phyloP scores from a whole-genome alignment of 2,329 filamentous ascomycete species.

The Scleromitrula shiraiana region DNA sequence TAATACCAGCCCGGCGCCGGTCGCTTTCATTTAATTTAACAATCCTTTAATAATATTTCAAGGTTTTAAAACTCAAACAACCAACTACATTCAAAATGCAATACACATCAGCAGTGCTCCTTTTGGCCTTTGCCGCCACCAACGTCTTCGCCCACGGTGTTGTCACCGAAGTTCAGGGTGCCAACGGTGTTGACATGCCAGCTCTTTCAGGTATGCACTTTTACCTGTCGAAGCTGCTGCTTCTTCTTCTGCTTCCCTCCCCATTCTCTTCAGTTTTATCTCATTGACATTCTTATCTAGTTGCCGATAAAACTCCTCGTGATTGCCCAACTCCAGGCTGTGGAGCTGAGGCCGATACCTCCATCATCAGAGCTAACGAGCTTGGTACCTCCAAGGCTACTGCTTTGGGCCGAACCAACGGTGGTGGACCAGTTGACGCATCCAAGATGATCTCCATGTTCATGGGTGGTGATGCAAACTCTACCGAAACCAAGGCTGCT shows the following conservation, averaged over 20 bases:
- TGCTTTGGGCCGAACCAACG: conserved; percentile 56
- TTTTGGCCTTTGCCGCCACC: conserved; percentile 37
- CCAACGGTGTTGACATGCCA: conserved; percentile 56
- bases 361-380: conserved; percentile 57
- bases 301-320: conserved; percentile 58
- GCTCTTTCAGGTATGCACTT: conserved; percentile 42
- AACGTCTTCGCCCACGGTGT: conserved; percentile 50
- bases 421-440: conserved; percentile 50
- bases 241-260: conserved; percentile 3
- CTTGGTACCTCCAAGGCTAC: conserved; percentile 45
- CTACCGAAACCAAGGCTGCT: conserved; percentile 43
- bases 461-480: conserved; percentile 42
- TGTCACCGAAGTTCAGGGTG: conserved; percentile 46
- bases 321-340: conserved; percentile 54
- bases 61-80: conserved; percentile 3
- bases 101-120: conserved; percentile 38
- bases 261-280: conserved; percentile 16
- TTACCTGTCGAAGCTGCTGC: not conserved
- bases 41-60: conserved; percentile 9
- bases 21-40: conserved; percentile 11
- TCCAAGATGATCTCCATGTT: conserved; percentile 49
- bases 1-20: conserved; percentile 23
- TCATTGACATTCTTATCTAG: conserved; percentile 27
- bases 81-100: conserved; percentile 35
- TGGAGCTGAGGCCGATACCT: conserved; percentile 61